Conservation (phyloP, 2,329 filamentous ascomycete genomes). For the Penicillium digitatum region DNA sequence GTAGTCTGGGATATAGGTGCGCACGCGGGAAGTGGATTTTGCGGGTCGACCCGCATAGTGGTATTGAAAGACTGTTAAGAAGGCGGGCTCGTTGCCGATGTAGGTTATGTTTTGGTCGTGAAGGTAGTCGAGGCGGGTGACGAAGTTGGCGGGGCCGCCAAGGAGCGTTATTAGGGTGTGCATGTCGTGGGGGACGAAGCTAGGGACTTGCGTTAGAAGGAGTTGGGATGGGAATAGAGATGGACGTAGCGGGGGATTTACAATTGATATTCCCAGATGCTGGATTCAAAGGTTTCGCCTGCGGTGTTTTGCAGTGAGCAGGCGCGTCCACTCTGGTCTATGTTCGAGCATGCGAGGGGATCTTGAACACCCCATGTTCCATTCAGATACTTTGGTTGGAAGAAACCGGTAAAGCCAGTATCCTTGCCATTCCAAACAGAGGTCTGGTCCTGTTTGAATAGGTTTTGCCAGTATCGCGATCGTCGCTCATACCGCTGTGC, state of each 20-base stretch:
- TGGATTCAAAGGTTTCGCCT: conserved; percentile 34
- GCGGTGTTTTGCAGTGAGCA: conserved; percentile 35
- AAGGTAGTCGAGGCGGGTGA: conserved; percentile 58
- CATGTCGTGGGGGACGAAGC: conserved; percentile 54
- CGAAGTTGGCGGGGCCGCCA: conserved; percentile 56
- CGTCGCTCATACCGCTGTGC: conserved; percentile 56
- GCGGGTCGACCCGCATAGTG: conserved; percentile 64
- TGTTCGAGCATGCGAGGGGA: conserved; percentile 55
- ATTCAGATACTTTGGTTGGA: conserved; percentile 66
- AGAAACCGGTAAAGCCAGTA: conserved; percentile 67
- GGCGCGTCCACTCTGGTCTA: conserved; percentile 43
- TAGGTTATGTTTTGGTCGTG: conserved; percentile 62
- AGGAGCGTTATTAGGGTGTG: conserved; percentile 54
- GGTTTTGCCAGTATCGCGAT: conserved; percentile 64
- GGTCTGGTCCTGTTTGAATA: conserved; percentile 60
- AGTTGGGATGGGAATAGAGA: conserved; percentile 38
- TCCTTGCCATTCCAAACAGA: conserved; percentile 55
- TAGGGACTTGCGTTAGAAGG: conserved; percentile 33
- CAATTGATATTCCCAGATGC: conserved; percentile 40
- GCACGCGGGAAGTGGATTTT: conserved; percentile 48
- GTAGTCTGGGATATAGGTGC: conserved; percentile 60
- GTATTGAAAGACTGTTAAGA: conserved; percentile 64
- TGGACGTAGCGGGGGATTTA: conserved; percentile 43
- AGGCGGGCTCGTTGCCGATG: conserved; percentile 62
- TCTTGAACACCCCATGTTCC: conserved; percentile 65